Base-by-base conservation (phyloP, 148 eudicot genomes). In the Chenopodium berlandieri region DNA sequence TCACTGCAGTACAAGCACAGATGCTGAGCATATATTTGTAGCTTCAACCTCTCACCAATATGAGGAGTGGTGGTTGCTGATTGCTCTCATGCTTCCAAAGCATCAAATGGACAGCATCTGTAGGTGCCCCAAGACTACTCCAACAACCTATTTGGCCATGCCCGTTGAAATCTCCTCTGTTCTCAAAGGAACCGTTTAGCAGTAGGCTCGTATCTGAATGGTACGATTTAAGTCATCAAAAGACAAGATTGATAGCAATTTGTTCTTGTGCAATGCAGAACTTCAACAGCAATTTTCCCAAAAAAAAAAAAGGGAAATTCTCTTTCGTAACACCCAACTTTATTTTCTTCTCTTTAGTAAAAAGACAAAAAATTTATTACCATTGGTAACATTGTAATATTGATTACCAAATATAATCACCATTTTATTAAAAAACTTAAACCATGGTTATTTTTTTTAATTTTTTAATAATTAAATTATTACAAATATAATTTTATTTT, bases 1-100 rank as follows among this genome's bases (percentile, higher is more conserved):
- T 87, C 90, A 54, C 20, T 16, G 60, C 60, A 54, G 87, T 90
- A 90, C 44, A 91, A 79, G 79, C 92, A 86, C 34, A 92, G 91
- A 70, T 88, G 90, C 76, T 88, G 91, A 70, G 62, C 30, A 82
- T 0, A 20, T 14, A 75, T 79, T 56, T 76, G 87, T 72, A 17
- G 56, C 64, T 63, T 14, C 83, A 88, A 58, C 71, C 84, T 48
- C 64, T 87, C 30, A 78, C 73, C 40, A 27, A 19, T 67, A 48
- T 48, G 89, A 85, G 81, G 65, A 16, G 56, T 75, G 25, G 88
- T 84, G 20, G 62, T 16, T 56, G 48, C 86, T 90, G 40, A 90
- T 68, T 22, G 7, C 75, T 80, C 17, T 14, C 4, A 50, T 82
- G 80, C 79, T 84, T 82, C 71, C 75, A 63, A 77, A 89, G 67